Conservation (phyloP, 768 basidiomycete species). For the Sarcomyxa edulis region DNA sequence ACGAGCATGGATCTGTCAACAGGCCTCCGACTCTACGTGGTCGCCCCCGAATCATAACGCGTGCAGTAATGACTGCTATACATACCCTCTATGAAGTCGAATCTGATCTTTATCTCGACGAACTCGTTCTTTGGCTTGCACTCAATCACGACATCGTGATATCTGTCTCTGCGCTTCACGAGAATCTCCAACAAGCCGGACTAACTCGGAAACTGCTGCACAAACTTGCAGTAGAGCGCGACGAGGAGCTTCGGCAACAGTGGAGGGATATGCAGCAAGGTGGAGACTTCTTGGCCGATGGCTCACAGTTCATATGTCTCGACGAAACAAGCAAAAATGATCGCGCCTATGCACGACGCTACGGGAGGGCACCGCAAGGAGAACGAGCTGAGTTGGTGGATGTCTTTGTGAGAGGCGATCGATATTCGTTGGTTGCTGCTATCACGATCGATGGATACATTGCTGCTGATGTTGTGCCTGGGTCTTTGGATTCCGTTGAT, state of each 20-base stretch:
- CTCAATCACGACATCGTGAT: conserved; percentile 12
- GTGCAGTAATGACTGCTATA: conserved; percentile 7
- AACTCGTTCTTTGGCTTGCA: conserved; percentile 9
- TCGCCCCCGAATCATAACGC: conserved; percentile 7
- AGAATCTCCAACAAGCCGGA: conserved; percentile 12
- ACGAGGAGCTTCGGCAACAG: conserved; percentile 6
- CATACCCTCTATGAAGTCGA: conserved; percentile 7
- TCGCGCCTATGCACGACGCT: conserved; percentile 14
- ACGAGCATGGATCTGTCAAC: conserved; percentile 8
- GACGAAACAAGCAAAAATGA: conserved; percentile 25
- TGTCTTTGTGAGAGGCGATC: conserved; percentile 21
- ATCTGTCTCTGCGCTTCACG: conserved; percentile 7
- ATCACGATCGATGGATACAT: conserved; percentile 29
- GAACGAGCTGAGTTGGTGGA: conserved; percentile 11
- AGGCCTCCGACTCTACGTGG: conserved; percentile 15
- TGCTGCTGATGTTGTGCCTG: conserved; percentile 22
- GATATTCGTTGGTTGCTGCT: conserved; percentile 28
- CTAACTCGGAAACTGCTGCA: conserved; percentile 14
- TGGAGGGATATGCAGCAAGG: neutral
- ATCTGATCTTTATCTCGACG: conserved; percentile 8
- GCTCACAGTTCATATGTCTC: conserved; percentile 10
- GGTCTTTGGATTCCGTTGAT: conserved; percentile 24
- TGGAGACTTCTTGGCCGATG: neutral
- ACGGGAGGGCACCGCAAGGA: conserved; percentile 14
- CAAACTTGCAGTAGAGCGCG: conserved; percentile 11